Evolutionary conservation across 2,329 filamentous ascomycete species (phyloP), one percentile per base, ranked within the genome.

Genomic region (Aspergillus quadrilineatus): DNA sequence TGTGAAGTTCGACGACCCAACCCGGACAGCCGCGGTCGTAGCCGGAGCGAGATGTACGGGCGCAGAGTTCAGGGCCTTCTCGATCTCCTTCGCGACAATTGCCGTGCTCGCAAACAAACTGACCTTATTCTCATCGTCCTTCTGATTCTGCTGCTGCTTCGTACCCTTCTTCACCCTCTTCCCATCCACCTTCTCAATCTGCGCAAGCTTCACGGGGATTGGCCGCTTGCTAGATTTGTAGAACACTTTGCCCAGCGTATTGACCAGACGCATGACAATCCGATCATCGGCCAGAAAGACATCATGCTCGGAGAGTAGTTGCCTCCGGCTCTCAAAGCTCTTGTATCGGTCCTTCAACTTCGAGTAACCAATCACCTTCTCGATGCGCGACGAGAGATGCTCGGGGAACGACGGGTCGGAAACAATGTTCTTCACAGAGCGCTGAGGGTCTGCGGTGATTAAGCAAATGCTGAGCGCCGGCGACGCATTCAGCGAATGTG

Each of bases 271-370:
- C 57, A 82, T 84, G 60, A 86, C 78, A 54, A 99, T 89, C 48
- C 94, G 83, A 69, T 96, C 90, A 73, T 99, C 94, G 51, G 89
- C 93, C 56, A 99, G 82, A 79, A 99, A 97, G 55, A 97, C 79
- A 72, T 97, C 94, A 75, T 97, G 91, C 74, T 96, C 90, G 44
- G 85, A 80, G 60, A 88, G 84, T 36, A 99, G 83, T 74, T 94
- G 90, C 62, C 94, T 83, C 75, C 90, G 87, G 52, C 85, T 86
- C 79, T 99, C 94, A 76, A 90, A 99, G 59, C 89, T 85, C 79
- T 89, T 87, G 82, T 89, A 97, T 79, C 94, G 93, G 65, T 87
- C 83, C 78, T 93, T 93, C 66, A 99, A 81, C 75, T 97, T 96
- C 67, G 83, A 82, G 63, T 92, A 79, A 66, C 92, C 91, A 67